phyloP scores from a whole-genome alignment of 192 early-diverging fungal genomes.

The Mycoemilia scoparia region DNA sequence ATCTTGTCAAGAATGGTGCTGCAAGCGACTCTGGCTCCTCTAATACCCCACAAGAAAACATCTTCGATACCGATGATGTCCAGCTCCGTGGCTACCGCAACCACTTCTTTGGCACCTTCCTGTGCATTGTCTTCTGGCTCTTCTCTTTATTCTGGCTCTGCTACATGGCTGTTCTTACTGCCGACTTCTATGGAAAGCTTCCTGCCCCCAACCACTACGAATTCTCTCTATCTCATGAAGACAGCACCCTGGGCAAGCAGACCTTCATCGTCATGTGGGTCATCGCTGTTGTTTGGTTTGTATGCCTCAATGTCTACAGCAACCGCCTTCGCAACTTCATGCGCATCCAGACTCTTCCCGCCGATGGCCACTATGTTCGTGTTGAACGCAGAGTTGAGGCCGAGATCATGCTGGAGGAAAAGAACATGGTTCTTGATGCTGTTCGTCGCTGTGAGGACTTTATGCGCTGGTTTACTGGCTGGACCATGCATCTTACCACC shows the following conservation, averaged over 20 bases:
- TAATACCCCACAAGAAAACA: neutral
- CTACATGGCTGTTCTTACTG: constrained; percentile 17
- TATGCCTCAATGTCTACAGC: constrained; percentile 11
- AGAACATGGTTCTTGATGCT: constrained; percentile 3
- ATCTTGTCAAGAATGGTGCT: too few relatives aligned
- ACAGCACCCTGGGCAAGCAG: constrained; percentile 13
- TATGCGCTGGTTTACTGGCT: constrained; percentile 8
- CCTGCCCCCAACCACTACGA: constrained; percentile 2
- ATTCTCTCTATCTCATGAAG: constrained; percentile 14
- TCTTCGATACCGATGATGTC: constrained; percentile 6
- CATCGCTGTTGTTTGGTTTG: constrained; percentile 27
- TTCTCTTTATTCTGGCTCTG: constrained; percentile 17
- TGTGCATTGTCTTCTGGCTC: constrained; percentile 14
- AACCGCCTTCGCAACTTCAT: constrained; percentile 28
- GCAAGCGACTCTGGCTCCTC: too few relatives aligned
- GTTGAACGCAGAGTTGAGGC: constrained; percentile 20
- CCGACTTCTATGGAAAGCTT: constrained; percentile 26
- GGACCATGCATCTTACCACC: constrained; percentile 24
- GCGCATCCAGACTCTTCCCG: constrained; percentile 26
- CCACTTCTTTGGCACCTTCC: constrained; percentile 20
- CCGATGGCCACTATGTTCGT: constrained; percentile 21
- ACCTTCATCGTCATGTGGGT: constrained; percentile 34
- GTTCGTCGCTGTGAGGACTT: constrained; percentile 6
- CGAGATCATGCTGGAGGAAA: constrained; percentile 18
- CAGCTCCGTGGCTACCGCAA: constrained; percentile 24